Conservation (phyloP, 108 stramenopile genomes). For the Stephanodiscus minutulus region DNA sequence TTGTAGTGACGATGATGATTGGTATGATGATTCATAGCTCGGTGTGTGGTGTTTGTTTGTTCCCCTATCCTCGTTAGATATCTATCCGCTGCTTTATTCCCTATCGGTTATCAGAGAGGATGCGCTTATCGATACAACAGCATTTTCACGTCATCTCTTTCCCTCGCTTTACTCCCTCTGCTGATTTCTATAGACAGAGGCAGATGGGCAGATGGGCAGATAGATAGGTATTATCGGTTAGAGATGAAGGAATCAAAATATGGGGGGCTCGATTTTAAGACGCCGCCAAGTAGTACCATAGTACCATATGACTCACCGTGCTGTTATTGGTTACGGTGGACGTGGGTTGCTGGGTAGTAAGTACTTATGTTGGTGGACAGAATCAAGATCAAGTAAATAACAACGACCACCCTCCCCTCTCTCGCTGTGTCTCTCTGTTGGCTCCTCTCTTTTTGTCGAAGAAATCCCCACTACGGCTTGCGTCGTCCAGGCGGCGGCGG, state of each 20-base stretch:
- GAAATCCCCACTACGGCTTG: no score
- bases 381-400: no score
- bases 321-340: no score
- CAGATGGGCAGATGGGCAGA: not conserved
- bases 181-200: not conserved
- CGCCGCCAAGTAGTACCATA: no score
- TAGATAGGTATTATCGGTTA: not conserved
- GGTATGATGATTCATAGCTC: not conserved
- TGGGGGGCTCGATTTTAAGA: no score
- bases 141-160: not conserved
- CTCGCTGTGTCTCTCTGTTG: no score
- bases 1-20: not conserved
- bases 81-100: not conserved
- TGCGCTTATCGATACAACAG: not conserved
- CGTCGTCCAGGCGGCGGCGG: no score
- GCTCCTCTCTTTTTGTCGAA: no score
- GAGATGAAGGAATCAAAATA: not conserved
- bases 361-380: no score
- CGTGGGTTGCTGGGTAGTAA: no score
- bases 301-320: no score
- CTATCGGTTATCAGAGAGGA: not conserved
- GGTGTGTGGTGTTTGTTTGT: not conserved
- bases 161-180: not conserved
- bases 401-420: no score
- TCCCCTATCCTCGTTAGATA: not conserved